Base-by-base conservation (phyloP, 2,329 filamentous ascomycete species). In the Alternaria sp. region DNA sequence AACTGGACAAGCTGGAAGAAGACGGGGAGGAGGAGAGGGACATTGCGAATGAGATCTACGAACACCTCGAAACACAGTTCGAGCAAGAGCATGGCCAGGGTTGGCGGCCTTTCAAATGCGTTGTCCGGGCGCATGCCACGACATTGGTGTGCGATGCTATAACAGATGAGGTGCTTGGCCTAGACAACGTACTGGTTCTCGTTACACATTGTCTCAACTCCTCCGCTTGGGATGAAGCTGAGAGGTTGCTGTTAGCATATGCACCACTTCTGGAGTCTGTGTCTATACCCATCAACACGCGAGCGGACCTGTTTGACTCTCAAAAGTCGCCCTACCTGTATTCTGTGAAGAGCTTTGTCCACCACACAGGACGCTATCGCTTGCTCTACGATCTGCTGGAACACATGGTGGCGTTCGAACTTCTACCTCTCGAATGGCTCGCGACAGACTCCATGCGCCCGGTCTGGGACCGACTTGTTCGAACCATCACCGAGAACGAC, bases 111-210 rank as follows among this genome's bases (percentile, higher is more conserved):
- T 75, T 84, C 54, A 79, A 78, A 26, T 75, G 81, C 23, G 75
- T 82, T 1, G 79, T 82, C 5, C 71, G 81, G 26, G 78, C 81
- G 21, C 82, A 83, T 71, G 80, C 74, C 2, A 73, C 82, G 2
- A 71, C 75, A 10, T 59, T 81, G 11, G 25, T 84, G 6, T 74
- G 75, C 46, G 71, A 76, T 55, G 81, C 81, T 8, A 71, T 83
- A 50, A 61, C 65, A 9, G 77, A 81, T 18, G 66, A 68, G 0
- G 59, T 81, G 14, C 65, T 82, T 6, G 63, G 65, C 6, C 54
- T 69, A 7, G 67, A 72, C 14, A 71, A 64, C 8, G 43, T 78
- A 21, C 61, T 72, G 10, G 59, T 69, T n/a, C 65, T 80, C 20
- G 68, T 76, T 18, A 66, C 64, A 5, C 71, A 78, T 26, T 80